Base-by-base conservation (phyloP, 306 rosid genomes). In the Rosa rugosa region DNA sequence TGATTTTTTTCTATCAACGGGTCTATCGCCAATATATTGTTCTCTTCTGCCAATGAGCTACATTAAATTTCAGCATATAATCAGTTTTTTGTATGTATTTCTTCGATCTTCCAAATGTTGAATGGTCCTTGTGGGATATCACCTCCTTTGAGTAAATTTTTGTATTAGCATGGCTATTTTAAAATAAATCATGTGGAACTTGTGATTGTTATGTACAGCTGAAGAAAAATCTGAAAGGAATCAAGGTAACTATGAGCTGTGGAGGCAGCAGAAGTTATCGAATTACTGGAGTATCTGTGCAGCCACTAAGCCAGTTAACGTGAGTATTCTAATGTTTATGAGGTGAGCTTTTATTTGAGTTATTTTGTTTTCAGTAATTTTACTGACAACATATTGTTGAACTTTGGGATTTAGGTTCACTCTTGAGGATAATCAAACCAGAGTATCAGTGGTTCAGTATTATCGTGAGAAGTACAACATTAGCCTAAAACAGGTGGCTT, bases 351-450 rank as follows among this genome's bases (percentile, higher is more conserved):
- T 56, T n/a, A 56, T 56, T 56, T 56, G 38, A 23, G 1, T 16
- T 11, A 34, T 11, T 44, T 56, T 17, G 44, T 63, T 41, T 31
- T 31, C 17, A 23, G 66, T 11, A 25, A 4, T 17, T 23, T 10
- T 23, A 38, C 44, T 11, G 8, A 11, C 4, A 42, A 18, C 67
- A 9, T 68, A 22, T 22, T 63, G 8, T 79, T 31, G 22, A 73
- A 31, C 69, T 13, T 63, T 75, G n/a, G 11, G 22, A 46, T 75
- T 44, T 65, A 95, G 99, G 88, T 95, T 92, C 69, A 74, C 86
- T n/a, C 82, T 80, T 0, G 94, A 91, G 25, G 98, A 88, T n/a
- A 2, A 80, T 0, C 18, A 1, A 44, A 31, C 69, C 4, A 12
- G 11, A 31, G 63, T 0, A 0, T 83, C 87, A 0, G 91, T 95